phyloP scores from a whole-genome alignment of 2,329 filamentous ascomycete species.

The Ceratocystis ficicola region DNA sequence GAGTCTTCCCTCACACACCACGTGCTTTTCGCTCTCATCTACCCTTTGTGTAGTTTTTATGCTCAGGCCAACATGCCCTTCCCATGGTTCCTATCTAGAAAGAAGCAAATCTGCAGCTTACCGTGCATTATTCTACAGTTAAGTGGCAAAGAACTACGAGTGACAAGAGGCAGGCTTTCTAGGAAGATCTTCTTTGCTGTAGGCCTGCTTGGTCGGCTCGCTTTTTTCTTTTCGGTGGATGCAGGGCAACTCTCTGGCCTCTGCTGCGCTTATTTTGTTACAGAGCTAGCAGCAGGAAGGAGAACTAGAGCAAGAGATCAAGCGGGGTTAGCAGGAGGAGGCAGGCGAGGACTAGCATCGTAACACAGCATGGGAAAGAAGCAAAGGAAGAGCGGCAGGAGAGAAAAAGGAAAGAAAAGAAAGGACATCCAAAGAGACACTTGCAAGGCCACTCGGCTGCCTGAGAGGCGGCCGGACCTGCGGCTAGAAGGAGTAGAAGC shows the following conservation, averaged over 20 bases:
- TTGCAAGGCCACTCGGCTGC: not conserved
- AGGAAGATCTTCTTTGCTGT: not conserved
- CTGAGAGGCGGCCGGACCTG: not conserved
- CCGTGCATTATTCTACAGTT: not conserved
- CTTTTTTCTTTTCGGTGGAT: not conserved
- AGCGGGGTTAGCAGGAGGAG: not conserved
- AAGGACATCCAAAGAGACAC: not conserved
- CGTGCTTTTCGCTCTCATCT: not conserved
- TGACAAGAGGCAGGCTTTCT: not conserved
- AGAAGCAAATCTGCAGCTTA: not conserved
- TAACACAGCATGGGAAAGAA: not conserved
- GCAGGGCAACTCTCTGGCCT: conserved; percentile 9
- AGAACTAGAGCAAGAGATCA: not conserved
- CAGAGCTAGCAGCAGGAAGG: not conserved
- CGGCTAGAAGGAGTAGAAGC: not conserved
- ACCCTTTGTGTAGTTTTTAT: not conserved
- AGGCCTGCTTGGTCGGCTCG: not conserved
- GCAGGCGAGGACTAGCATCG: not conserved
- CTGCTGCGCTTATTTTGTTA: not conserved
- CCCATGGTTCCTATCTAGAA: not conserved
- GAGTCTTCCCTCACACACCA: not conserved
- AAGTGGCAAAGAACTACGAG: conserved; percentile 3
- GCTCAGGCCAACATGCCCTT: not conserved
- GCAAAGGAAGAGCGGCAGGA: not conserved
- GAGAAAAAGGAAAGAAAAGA: not conserved